These are phyloP conservation scores for Amanita exitialis DNA, from an alignment of 768 basidiomycete genomes.

Conservation along the genomic window DNA sequence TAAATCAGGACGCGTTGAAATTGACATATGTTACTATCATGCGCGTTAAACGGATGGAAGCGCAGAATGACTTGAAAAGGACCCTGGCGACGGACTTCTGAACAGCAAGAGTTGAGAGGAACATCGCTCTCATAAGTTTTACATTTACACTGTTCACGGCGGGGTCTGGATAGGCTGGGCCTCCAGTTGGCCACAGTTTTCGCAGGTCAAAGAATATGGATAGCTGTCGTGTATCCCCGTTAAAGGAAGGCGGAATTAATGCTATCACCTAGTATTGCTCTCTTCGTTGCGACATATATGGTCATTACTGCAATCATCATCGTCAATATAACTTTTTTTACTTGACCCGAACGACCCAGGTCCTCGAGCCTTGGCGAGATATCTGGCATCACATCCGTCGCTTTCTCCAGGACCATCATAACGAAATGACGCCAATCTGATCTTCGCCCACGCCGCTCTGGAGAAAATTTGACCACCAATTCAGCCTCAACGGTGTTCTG, in stretches of 20 bases:
- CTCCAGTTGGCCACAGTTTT: slow-evolving; percentile 11
- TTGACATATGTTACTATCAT: not conserved
- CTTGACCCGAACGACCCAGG: too few species aligned
- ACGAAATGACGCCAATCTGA: slow-evolving; percentile 81
- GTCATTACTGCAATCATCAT: slow-evolving; percentile 13
- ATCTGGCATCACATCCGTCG: too few species aligned
- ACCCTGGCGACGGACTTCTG: not conserved
- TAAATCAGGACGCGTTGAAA: not conserved
- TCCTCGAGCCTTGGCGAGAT: too few species aligned
- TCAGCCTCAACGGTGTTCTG: slow-evolving; percentile 81
- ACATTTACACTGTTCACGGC: slow-evolving; percentile 17
- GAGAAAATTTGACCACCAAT: slow-evolving; percentile 59
- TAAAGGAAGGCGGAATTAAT: not conserved
- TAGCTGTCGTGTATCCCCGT: not conserved
- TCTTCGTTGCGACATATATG: slow-evolving; percentile 9
- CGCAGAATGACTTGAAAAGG: not conserved
- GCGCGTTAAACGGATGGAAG: not conserved
- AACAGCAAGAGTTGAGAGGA: not conserved
- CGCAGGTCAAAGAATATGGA: slow-evolving; percentile 13
- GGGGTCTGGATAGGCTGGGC: slow-evolving; percentile 14
- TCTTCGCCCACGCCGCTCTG: slow-evolving; percentile 51
- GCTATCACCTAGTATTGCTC: slow-evolving; percentile 3
- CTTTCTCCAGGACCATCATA: too few species aligned
- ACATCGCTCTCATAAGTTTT: slow-evolving; percentile 16
- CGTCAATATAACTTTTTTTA: slow-evolving; percentile 13